A percentile compares a stretch with the other conserved stretches of the same genome.
These are phyloP conservation scores for Avena atlantica DNA, from an alignment of 176 grass and related monocot species.

Conservation along the genomic window DNA sequence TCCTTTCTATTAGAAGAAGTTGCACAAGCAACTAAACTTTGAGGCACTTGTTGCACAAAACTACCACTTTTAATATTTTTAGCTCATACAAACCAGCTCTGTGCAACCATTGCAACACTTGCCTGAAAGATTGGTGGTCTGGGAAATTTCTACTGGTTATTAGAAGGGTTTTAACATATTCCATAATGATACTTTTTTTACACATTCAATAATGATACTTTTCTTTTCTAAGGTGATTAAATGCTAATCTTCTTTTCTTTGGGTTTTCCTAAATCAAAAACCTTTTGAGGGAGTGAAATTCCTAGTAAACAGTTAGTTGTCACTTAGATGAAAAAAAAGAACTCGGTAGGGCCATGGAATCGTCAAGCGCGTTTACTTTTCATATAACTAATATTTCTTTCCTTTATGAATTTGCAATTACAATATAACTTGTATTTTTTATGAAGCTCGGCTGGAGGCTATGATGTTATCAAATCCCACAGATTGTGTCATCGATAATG, in stretches of 20 bases:
- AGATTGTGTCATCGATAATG: not conserved
- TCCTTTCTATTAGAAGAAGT: not conserved
- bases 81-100: not conserved
- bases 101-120: too few species aligned
- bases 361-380: conserved; percentile 13
- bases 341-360: conserved; percentile 23
- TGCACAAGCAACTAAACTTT: not conserved
- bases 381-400: not conserved
- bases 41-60: not conserved
- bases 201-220: too few species aligned
- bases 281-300: not conserved
- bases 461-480: not conserved
- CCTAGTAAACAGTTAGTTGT: not conserved
- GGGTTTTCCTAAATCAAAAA: not conserved
- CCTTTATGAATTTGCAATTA: not conserved
- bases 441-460: not conserved
- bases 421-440: not conserved
- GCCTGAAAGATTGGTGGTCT: too few species aligned
- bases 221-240: too few species aligned
- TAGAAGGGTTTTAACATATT: too few species aligned
- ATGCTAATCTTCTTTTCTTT: too few species aligned
- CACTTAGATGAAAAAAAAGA: not conserved
- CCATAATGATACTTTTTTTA: too few species aligned
- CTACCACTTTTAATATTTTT: too few species aligned
- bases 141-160: too few species aligned